Conservation (phyloP, 176 grass and related monocot genomes). For the barley (Hordeum vulgare) region DNA sequence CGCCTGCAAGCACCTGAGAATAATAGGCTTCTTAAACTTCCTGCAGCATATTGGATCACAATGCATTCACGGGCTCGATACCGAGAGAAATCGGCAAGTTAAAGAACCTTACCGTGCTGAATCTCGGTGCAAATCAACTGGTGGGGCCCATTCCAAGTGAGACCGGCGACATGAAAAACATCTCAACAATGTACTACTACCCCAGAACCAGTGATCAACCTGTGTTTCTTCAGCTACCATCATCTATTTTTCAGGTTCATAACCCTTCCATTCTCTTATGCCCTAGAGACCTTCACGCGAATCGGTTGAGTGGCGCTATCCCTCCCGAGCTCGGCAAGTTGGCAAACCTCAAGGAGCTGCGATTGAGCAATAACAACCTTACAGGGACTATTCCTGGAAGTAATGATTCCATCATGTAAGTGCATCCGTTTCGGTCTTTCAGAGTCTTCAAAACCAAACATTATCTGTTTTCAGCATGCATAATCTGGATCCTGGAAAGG, state of each 20-base stretch:
- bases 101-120: conserved; percentile 37
- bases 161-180: conserved; percentile 47
- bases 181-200: conserved; percentile 64
- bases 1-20: neutral
- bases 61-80: conserved; percentile 56
- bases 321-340: conserved; percentile 64
- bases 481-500: neutral
- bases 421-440: neutral
- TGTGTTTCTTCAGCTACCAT: neutral
- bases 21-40: neutral
- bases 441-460: neutral
- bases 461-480: neutral
- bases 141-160: conserved; percentile 54
- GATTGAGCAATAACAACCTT: conserved; percentile 65
- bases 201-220: conserved; percentile 1
- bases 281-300: conserved; percentile 72
- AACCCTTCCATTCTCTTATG: conserved; percentile 32
- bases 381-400: conserved; percentile 75
- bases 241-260: neutral
- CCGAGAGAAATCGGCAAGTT: conserved; percentile 51
- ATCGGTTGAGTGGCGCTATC: conserved; percentile 64
- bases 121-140: conserved; percentile 63
- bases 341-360: conserved; percentile 43
- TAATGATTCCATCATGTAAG: conserved; percentile 58
- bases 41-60: conserved; percentile 56